phyloP scores from a whole-genome alignment of 768 basidiomycete species.

The Tylopilus vinaceipallidus region DNA sequence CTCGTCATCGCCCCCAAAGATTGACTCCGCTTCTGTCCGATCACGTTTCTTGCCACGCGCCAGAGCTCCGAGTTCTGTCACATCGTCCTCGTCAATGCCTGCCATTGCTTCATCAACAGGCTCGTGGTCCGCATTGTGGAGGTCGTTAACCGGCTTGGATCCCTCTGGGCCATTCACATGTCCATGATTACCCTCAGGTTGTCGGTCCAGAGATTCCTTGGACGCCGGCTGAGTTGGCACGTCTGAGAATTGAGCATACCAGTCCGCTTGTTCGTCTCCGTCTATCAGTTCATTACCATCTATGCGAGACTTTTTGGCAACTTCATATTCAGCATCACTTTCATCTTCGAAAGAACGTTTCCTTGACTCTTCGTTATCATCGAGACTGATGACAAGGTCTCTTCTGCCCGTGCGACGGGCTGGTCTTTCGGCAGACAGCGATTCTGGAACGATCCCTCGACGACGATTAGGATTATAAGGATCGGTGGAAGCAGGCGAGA shows the following conservation, averaged over 20 bases:
- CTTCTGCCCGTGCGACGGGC: conserved; percentile 34
- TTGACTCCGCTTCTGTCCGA: conserved; percentile 69
- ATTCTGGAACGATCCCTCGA: conserved; percentile 7
- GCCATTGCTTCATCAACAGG: conserved; percentile 34
- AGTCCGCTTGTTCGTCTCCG: conserved; percentile 46
- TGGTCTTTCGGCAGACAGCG: conserved; percentile 15
- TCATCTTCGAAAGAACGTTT: conserved; percentile 48
- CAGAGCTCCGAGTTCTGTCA: conserved; percentile 37
- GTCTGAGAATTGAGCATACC: conserved; percentile 34
- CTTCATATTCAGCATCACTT: conserved; percentile 41
- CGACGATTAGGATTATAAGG: too few relatives aligned
- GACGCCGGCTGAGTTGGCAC: conserved; percentile 38
- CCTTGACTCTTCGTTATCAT: conserved; percentile 30
- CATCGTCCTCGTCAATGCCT: conserved; percentile 42
- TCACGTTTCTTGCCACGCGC: conserved; percentile 70
- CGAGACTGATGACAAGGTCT: conserved; percentile 22
- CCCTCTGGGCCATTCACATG: conserved; percentile 45
- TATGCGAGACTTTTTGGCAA: conserved; percentile 52
- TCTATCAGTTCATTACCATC: conserved; percentile 48
- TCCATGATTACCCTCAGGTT: conserved; percentile 41
- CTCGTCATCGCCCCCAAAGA: conserved; percentile 59
- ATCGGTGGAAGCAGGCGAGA: conserved; percentile 32
- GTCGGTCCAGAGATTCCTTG: conserved; percentile 47
- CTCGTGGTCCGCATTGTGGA: conserved; percentile 50
- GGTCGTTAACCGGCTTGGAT: conserved; percentile 29